phyloP scores from a whole-genome alignment of 192 early-diverging fungal genomes.

The Podila horticola region DNA sequence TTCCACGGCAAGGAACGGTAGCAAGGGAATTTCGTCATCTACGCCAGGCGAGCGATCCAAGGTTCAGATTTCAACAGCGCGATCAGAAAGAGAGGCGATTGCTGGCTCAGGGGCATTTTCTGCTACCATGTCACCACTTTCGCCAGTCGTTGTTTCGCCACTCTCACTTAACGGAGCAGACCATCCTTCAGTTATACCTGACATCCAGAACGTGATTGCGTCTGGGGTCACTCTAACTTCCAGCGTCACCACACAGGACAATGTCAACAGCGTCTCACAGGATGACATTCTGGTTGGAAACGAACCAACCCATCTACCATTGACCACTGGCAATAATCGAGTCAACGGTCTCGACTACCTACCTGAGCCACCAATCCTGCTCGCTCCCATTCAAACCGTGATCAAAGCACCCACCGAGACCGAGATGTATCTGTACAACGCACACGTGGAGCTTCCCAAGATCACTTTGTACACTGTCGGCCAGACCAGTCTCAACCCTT shows the following conservation, averaged over 20 bases:
- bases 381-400: conserved; percentile 24
- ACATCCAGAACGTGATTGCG: not conserved
- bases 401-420: conserved; percentile 39
- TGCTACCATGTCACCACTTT: not conserved
- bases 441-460: conserved; percentile 46
- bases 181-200: not conserved
- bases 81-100: not conserved
- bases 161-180: not conserved
- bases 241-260: not conserved
- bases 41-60: not conserved
- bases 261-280: not conserved
- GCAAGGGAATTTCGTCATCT: not conserved
- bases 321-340: not conserved
- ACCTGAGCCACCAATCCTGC: conserved; percentile 38
- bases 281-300: too few species aligned
- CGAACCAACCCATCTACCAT: too few species aligned
- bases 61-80: not conserved
- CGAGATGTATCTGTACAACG: conserved; percentile 36
- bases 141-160: conserved; percentile 1
- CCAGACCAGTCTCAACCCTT: conserved; percentile 41
- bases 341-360: conserved; percentile 1
- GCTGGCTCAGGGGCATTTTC: not conserved
- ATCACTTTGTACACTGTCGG: conserved; percentile 42
- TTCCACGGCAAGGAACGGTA: conserved; percentile 2
- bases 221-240: not conserved